A percentile compares a stretch with the other conserved stretches of the same genome.
Conservation (phyloP, 2,329 filamentous ascomycete genomes). For the Fusarium proliferatum region DNA sequence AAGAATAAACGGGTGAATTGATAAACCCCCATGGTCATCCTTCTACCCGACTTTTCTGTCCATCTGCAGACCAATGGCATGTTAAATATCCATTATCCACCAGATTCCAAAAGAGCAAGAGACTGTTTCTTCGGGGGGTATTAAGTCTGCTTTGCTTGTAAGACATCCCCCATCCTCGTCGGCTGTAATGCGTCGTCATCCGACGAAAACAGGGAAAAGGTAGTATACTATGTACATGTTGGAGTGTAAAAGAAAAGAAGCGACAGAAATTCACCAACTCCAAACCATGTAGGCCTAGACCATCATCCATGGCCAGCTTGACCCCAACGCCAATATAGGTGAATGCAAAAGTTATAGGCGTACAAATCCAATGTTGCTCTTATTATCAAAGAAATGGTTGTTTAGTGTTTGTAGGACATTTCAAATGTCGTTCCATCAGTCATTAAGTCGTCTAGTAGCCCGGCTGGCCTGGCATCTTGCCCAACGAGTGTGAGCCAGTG, state of each 20-base stretch:
- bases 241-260: slow-evolving; percentile 25
- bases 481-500: slow-evolving; percentile 60
- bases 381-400: slow-evolving; percentile 8
- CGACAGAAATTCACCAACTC: slow-evolving; percentile 38
- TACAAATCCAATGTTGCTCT: slow-evolving; percentile 8
- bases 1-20: slow-evolving; percentile 15
- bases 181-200: slow-evolving; percentile 10
- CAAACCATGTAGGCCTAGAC: slow-evolving; percentile 38
- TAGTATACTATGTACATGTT: slow-evolving; percentile 33
- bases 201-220: slow-evolving; percentile 4
- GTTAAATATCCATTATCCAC: slow-evolving; percentile 18
- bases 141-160: slow-evolving; percentile 38
- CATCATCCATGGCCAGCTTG: slow-evolving; percentile 28
- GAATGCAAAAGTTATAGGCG: slow-evolving; percentile 19
- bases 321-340: slow-evolving; percentile 41
- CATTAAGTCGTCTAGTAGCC: slow-evolving; percentile 58
- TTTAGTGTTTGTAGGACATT: slow-evolving; percentile 12
- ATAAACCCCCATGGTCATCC: slow-evolving; percentile 24
- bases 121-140: slow-evolving; percentile 18
- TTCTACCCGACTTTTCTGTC: slow-evolving; percentile 28
- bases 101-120: slow-evolving; percentile 29
- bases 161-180: slow-evolving; percentile 7
- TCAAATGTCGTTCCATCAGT: slow-evolving; percentile 29
- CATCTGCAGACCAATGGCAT: slow-evolving; percentile 7
- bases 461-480: slow-evolving; percentile 66